Conservation (phyloP, 805 yeast genomes). For the Saccharomycopsis amapae region DNA sequence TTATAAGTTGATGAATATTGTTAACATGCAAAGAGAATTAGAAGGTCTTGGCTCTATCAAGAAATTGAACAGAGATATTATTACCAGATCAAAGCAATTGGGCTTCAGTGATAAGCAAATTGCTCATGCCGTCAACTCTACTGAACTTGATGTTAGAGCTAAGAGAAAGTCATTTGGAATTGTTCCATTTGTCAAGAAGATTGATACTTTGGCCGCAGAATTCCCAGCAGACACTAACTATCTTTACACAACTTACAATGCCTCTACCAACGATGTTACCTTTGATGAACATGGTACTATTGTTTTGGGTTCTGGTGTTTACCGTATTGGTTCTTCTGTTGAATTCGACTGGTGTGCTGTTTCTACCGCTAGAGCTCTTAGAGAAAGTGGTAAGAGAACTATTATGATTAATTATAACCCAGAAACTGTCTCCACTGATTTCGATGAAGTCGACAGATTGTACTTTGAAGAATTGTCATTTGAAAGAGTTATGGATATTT, state of each 20-base stretch:
- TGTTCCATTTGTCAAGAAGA: constrained; percentile 90
- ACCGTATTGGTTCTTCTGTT: constrained; percentile 96
- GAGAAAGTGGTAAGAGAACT: constrained; percentile 81
- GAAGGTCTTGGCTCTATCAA: constrained; percentile 55
- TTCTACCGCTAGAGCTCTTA: constrained; percentile 87
- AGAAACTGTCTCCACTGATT: constrained; percentile 96
- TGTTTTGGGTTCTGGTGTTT: constrained; percentile 98
- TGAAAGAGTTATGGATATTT: constrained; percentile 96
- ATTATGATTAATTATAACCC: constrained; percentile 98
- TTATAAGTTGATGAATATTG: constrained; percentile 87
- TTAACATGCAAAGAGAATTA: constrained; percentile 75
- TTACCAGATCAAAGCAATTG: constrained; percentile 78
- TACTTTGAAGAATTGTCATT: constrained; percentile 92
- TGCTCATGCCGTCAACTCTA: constrained; percentile 61
- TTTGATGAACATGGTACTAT: constrained; percentile 88
- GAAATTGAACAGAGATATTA: constrained; percentile 58
- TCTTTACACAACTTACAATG: constrained; percentile 93
- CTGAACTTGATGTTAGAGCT: constrained; percentile 76
- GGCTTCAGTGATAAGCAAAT: constrained; percentile 96
- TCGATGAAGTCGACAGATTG: constrained; percentile 95
- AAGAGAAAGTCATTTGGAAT: constrained; percentile 75
- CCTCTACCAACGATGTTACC: constrained; percentile 72
- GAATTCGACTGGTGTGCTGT: constrained; percentile 99
- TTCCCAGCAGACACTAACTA: constrained; percentile 97
- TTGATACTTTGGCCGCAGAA: constrained; percentile 96